Conservation (phyloP, 139 green algal species). For the Coelastrella sp. region DNA sequence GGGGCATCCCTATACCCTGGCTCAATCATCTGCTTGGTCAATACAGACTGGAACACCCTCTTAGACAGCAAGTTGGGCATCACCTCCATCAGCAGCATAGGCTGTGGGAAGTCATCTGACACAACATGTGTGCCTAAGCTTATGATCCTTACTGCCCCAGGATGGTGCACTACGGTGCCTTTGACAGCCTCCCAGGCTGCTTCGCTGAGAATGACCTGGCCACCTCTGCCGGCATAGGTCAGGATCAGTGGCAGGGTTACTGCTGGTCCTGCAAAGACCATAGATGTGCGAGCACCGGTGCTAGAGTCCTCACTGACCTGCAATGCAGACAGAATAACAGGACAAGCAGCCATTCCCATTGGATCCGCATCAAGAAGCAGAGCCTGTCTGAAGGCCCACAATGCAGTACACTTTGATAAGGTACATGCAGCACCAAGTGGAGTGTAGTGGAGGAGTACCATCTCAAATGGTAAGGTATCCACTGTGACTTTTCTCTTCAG, state of each 20-base stretch:
- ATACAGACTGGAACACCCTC: conserved; percentile 73
- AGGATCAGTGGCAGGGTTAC: conserved; percentile 64
- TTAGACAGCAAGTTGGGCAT: conserved; percentile 79
- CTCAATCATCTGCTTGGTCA: conserved; percentile 73
- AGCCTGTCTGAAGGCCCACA: too few relatives aligned
- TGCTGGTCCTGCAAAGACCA: conserved; percentile 54
- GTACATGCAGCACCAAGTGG: too few relatives aligned
- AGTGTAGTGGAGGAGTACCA: too few relatives aligned
- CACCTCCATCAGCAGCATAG: conserved; percentile 71
- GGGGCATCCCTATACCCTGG: conserved; percentile 83
- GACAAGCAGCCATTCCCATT: too few relatives aligned
- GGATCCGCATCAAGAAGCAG: too few relatives aligned
- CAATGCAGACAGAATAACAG: too few relatives aligned
- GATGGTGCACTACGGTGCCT: conserved; percentile 44
- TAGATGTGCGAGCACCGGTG: background rate
- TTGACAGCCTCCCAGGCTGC: conserved; percentile 81
- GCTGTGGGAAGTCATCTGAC: conserved; percentile 52
- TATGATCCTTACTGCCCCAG: conserved; percentile 58
- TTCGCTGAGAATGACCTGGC: conserved; percentile 84
- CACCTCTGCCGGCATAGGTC: conserved; percentile 62
- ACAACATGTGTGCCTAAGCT: conserved; percentile 80
- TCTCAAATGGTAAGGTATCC: too few relatives aligned
- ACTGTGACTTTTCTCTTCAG: too few relatives aligned
- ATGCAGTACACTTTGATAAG: too few relatives aligned
- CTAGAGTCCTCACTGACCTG: conserved; percentile 24